Evolutionary conservation across 2,329 filamentous ascomycete genomes (phyloP).

Genomic region (Colletotrichum scovillei): DNA sequence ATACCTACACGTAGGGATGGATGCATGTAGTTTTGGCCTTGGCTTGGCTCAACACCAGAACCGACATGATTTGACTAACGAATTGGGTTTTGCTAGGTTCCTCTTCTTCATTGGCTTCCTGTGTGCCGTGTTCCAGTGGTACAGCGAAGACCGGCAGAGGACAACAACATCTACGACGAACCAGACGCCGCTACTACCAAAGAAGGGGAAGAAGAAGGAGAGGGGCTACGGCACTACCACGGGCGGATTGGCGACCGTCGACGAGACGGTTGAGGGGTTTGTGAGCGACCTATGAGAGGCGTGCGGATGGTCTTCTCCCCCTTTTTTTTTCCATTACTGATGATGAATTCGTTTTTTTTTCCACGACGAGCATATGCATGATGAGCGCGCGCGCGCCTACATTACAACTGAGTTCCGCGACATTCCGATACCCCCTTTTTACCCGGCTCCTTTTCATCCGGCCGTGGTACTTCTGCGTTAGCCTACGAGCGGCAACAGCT

Average conservation of each 20-base stretch:
- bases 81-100: not conserved
- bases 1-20: too few relatives aligned
- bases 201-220: conserved; percentile 11
- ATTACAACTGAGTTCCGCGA: not conserved
- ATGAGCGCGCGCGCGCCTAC: not conserved
- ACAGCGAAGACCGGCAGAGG: not conserved
- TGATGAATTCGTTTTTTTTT: not conserved
- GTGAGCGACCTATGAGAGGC: conserved; percentile 13
- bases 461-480: too few relatives aligned
- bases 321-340: not conserved
- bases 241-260: conserved; percentile 13
- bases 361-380: not conserved
- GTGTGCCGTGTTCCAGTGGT: conserved; percentile 20
- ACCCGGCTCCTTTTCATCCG: not conserved
- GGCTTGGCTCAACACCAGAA: not conserved
- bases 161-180: not conserved
- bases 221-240: conserved; percentile 29
- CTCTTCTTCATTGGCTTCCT: conserved; percentile 30
- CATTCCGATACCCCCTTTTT: not conserved
- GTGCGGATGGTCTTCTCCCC: not conserved
- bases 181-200: not conserved
- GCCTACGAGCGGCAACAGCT: too few relatives aligned
- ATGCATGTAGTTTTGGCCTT: not conserved
- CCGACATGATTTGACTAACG: not conserved
- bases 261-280: conserved; percentile 17